Conservation (phyloP, 2,329 filamentous ascomycete genomes). For the Mollisia scopiformis region DNA sequence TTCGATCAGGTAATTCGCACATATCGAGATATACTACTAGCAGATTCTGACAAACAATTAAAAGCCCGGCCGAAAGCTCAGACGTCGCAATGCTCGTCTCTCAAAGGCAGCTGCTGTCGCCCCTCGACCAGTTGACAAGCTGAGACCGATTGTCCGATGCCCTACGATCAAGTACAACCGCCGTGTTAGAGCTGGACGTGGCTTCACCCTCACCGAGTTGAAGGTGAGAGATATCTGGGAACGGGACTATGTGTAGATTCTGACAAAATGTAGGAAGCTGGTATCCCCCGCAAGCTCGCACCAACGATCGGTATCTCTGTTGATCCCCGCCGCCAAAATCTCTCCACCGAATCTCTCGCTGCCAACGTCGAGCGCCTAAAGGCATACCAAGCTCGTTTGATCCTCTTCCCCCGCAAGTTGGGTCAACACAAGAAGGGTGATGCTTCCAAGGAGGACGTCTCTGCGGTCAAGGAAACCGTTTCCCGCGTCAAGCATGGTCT, state of each 20-base stretch:
- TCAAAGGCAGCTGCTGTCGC: constrained; percentile 94
- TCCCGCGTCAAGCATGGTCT: constrained; percentile 60
- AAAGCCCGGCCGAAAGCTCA: constrained; percentile 94
- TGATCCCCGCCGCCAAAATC: constrained; percentile 95
- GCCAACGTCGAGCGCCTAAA: constrained; percentile 97
- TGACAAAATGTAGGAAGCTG: constrained; percentile 75
- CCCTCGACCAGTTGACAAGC: constrained; percentile 95
- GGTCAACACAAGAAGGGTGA: constrained; percentile 94
- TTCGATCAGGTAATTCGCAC: constrained; percentile 89
- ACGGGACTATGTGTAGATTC: constrained; percentile 4
- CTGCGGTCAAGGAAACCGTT: constrained; percentile 63
- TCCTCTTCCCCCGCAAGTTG: constrained; percentile 95
- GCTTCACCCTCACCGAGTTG: constrained; percentile 96
- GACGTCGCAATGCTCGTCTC: constrained; percentile 87
- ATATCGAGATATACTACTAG: constrained; percentile 16
- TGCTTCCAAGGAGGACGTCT: constrained; percentile 79
- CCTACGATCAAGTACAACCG: constrained; percentile 99
- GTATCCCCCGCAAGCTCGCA: constrained; percentile 91
- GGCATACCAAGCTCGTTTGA: constrained; percentile 94
- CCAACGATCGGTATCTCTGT: constrained; percentile 96
- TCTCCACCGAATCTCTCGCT: constrained; percentile 91
- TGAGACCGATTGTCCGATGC: constrained; percentile 96
- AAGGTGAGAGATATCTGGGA: constrained; percentile 68
- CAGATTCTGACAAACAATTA: constrained; percentile 37
- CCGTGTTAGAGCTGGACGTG: constrained; percentile 92